A percentile compares a stretch with the other conserved stretches of the same genome.
Evolutionary conservation across 495 filamentous ascomycete genomes (phyloP).

Genomic region (Xylona heveae): DNA sequence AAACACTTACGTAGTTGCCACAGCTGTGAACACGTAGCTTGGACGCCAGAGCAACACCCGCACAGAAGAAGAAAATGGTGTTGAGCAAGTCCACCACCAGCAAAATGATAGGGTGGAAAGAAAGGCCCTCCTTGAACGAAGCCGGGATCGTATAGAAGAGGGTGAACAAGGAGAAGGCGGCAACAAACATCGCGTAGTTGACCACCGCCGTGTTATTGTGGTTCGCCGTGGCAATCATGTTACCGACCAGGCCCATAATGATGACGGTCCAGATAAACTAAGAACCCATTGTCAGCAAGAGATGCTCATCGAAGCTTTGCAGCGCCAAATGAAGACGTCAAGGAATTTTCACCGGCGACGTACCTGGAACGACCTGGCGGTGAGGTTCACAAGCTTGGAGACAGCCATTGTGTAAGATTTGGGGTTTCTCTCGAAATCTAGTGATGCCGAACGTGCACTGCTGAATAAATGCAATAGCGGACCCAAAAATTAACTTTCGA

Average conservation of each 20-base stretch:
- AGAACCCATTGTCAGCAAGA: neutral
- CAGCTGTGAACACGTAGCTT: slow-evolving; percentile 37
- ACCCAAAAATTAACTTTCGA: too few relatives aligned
- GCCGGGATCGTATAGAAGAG: slow-evolving; percentile 39
- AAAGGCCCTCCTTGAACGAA: slow-evolving; percentile 24
- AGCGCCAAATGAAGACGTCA: neutral
- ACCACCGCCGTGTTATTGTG: slow-evolving; percentile 32
- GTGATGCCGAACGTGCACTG: too few relatives aligned
- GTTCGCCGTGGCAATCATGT: slow-evolving; percentile 37
- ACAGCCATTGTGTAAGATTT: too few relatives aligned
- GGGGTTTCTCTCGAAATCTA: too few relatives aligned
- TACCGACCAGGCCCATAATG: slow-evolving; percentile 42
- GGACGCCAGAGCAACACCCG: slow-evolving; percentile 41
- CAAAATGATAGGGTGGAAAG: slow-evolving; percentile 30
- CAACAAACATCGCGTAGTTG: slow-evolving; percentile 46
- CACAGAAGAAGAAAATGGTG: slow-evolving; percentile 41
- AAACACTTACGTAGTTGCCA: slow-evolving; percentile 31
- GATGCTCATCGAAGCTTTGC: neutral
- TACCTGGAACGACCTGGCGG: neutral
- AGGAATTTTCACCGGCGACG: too few relatives aligned
- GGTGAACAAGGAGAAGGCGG: slow-evolving; percentile 42
- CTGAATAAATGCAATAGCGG: too few relatives aligned
- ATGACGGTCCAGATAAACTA: slow-evolving; percentile 48
- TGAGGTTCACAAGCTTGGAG: neutral
- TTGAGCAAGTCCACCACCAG: slow-evolving; percentile 36